Base-by-base conservation (phyloP, 148 eudicot genomes). In the Beta vulgaris region DNA sequence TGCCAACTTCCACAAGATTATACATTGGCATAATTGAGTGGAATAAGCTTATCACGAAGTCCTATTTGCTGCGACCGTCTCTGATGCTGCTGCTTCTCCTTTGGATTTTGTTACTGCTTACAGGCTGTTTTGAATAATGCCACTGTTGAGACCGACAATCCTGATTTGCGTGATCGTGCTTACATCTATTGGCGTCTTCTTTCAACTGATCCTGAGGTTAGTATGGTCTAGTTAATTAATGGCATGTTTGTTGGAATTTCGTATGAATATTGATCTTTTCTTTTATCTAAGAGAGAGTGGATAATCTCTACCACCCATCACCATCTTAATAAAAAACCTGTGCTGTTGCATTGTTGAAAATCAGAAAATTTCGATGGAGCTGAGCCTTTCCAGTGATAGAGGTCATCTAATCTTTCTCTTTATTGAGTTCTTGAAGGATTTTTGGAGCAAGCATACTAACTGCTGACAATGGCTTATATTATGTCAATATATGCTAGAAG, bases 121-220 rank as follows among this genome's bases (percentile, higher is more conserved):
- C 79, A 94, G 98, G 98, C 92, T 73, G 98, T 95, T 63, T 84
- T 95, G 87, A 95, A 95, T 78, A 95, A 92, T 84, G 98, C 98
- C 63, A 95, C 97, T 78, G 92, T 95, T 82, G 98, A 95, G 86
- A 95, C 98, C 62, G 97, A 95, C 85, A 95, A 95, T 79, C 98
- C 98, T 26, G 98, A 95, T 81, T 82, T 95, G 68, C 91, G 97
- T 66, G 98, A 95, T 73, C 98, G 97, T 77, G 97, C 98, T 54
- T 92, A 95, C 78, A 95, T 95, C 65, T 95, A 95, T 72, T 95
- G 98, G 98, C 96, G 97, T 60, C 97, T 95, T 79, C 98, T 95
- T 64, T 95, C 98, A 69, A 95, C 97, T 58, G 97, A 95, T 86
- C 98, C 98, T 23, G 98, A 95, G 97, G 98, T 81, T 73, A 81